Evolutionary conservation across 2,329 filamentous ascomycete genomes (phyloP).

Genomic region (Scytalidium lignicola): DNA sequence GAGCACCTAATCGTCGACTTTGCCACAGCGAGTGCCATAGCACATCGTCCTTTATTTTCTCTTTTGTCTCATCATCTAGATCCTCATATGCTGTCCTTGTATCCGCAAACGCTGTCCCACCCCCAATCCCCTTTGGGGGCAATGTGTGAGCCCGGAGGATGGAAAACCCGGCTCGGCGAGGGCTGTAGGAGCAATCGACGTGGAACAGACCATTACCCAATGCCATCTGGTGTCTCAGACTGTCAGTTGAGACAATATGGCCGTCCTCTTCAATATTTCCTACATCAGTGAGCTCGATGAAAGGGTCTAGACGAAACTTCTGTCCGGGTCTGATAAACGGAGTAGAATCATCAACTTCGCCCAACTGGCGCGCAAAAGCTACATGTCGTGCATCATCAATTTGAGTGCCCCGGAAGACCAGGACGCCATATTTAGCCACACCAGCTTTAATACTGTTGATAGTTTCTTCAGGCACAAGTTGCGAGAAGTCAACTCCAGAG

Average conservation of each 20-base stretch:
- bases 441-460: slow-evolving; percentile 20
- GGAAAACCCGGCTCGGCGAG: slow-evolving; percentile 46
- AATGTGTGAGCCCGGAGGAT: slow-evolving; percentile 45
- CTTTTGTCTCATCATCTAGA: slow-evolving; percentile 28
- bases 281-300: slow-evolving; percentile 49
- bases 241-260: slow-evolving; percentile 13
- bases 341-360: slow-evolving; percentile 34
- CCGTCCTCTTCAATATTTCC: slow-evolving; percentile 48
- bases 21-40: slow-evolving; percentile 48
- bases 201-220: slow-evolving; percentile 45
- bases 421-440: slow-evolving; percentile 40
- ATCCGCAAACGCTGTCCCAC: slow-evolving; percentile 50
- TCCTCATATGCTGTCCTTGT: slow-evolving; percentile 45
- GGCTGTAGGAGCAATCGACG: slow-evolving; percentile 50
- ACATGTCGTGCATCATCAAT: slow-evolving; percentile 46
- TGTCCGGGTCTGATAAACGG: no score
- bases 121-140: slow-evolving; percentile 41
- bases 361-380: slow-evolving; percentile 42
- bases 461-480: slow-evolving; percentile 25
- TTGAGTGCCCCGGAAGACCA: slow-evolving; percentile 43
- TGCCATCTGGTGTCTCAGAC: slow-evolving; percentile 2
- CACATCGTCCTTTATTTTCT: slow-evolving; percentile 36
- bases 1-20: slow-evolving; percentile 45
- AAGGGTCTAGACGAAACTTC: no score
- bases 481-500: slow-evolving; percentile 30